These are phyloP conservation scores for Pichia paraexigua DNA, from an alignment of 805 yeast species.

Conservation along the genomic window DNA sequence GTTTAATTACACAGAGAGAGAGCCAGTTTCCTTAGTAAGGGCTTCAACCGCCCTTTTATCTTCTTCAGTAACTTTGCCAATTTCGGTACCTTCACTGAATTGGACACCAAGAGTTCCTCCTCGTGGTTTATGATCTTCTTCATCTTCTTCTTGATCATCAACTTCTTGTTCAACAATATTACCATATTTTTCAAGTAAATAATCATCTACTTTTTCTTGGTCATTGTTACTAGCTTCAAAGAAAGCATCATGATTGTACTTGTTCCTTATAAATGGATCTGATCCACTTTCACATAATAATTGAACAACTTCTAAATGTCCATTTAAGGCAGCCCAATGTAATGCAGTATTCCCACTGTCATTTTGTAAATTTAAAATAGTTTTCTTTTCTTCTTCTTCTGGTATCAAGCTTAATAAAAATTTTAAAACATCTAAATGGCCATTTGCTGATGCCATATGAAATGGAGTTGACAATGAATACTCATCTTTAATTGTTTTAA, in stretches of 20 bases:
- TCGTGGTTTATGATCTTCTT: slow-evolving; percentile 22
- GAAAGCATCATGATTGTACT: slow-evolving; percentile 71
- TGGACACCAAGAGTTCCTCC: slow-evolving; percentile 20
- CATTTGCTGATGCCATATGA: slow-evolving; percentile 96
- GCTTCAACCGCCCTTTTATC: slow-evolving; percentile 34
- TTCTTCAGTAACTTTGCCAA: slow-evolving; percentile 40
- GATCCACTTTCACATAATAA: slow-evolving; percentile 68
- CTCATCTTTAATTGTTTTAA: slow-evolving; percentile 50
- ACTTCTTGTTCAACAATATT: slow-evolving; percentile 55
- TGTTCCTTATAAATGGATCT: slow-evolving; percentile 74
- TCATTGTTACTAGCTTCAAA: slow-evolving; percentile 82
- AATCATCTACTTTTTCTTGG: slow-evolving; percentile 69
- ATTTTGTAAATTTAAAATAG: slow-evolving; percentile 46
- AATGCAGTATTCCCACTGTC: slow-evolving; percentile 88
- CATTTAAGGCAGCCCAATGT: slow-evolving; percentile 94
- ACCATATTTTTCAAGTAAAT: slow-evolving; percentile 56
- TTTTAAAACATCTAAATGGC: slow-evolving; percentile 62
- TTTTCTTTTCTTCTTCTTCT: slow-evolving; percentile 35
- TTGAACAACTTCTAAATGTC: slow-evolving; percentile 66
- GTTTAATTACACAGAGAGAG: slow-evolving; percentile 12
- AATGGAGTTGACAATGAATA: slow-evolving; percentile 64
- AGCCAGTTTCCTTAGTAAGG: slow-evolving; percentile 22
- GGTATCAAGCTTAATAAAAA: slow-evolving; percentile 46
- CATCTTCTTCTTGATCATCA: slow-evolving; percentile 33
- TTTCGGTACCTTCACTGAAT: slow-evolving; percentile 44